phyloP scores from a whole-genome alignment of 345 rosid species.

The Hibiscus mutabilis region DNA sequence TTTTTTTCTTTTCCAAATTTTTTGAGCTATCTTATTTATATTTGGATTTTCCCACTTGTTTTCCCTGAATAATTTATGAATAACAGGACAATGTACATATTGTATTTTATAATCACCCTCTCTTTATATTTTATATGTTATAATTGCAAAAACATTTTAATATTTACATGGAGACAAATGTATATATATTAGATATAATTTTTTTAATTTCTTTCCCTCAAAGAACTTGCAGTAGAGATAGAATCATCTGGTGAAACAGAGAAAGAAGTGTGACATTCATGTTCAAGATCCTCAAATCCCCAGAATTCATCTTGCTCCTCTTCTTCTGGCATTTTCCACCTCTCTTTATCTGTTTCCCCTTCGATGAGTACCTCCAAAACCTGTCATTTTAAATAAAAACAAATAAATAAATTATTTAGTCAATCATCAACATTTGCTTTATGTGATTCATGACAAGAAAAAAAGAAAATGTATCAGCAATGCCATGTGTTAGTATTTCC shows the following conservation, averaged over 20 bases:
- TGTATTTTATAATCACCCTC: too few species aligned
- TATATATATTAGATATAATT: too few species aligned
- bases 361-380: conserved; percentile 57
- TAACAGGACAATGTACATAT: too few species aligned
- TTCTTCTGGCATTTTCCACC: conserved; percentile 78
- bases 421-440: background rate
- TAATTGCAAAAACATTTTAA: background rate
- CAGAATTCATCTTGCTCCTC: conserved; percentile 68
- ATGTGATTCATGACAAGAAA: conserved; percentile 2
- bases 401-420: background rate
- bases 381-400: conserved; percentile 22
- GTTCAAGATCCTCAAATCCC: conserved; percentile 89
- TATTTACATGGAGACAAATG: background rate
- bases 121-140: too few species aligned
- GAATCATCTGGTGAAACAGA: conserved; percentile 60
- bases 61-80: too few species aligned
- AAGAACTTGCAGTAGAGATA: conserved; percentile 14
- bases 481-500: background rate
- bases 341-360: conserved; percentile 53
- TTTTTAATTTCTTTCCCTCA: background rate
- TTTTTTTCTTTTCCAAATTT: too few species aligned
- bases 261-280: conserved; percentile 47
- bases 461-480: conserved; percentile 2
- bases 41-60: too few species aligned
- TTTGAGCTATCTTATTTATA: too few species aligned